These are phyloP conservation scores for Hypoxylon intermedium DNA, from an alignment of 495 filamentous ascomycete genomes.

Conservation along the genomic window DNA sequence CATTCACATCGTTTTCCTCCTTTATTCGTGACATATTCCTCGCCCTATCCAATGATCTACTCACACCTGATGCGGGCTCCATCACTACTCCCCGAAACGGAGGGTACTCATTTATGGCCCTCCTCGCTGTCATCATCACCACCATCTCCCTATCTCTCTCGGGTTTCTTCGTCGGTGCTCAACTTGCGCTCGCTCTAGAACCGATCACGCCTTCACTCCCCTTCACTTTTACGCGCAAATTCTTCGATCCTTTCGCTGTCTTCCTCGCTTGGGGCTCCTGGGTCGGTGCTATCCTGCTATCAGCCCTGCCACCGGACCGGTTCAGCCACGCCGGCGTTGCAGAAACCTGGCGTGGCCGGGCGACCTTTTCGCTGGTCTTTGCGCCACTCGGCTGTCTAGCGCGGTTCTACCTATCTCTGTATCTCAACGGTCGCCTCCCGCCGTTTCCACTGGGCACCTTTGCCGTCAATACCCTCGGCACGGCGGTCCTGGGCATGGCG, in stretches of 20 bases:
- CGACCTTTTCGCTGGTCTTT: conserved; percentile 81
- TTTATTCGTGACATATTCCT: conserved; percentile 88
- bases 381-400: conserved; percentile 80
- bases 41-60: conserved; percentile 77
- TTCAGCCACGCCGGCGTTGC: conserved; percentile 44
- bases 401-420: conserved; percentile 73
- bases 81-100: conserved; percentile 62
- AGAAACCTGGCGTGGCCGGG: conserved; percentile 74
- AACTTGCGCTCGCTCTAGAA: conserved; percentile 72
- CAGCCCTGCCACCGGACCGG: conserved; percentile 75
- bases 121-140: conserved; percentile 71
- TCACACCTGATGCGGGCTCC: conserved; percentile 32
- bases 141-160: conserved; percentile 73
- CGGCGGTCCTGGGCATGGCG: conserved; percentile 66
- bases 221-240: conserved; percentile 59
- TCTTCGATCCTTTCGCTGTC: conserved; percentile 69
- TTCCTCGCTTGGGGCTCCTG: conserved; percentile 74
- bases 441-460: conserved; percentile 92
- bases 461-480: conserved; percentile 80
- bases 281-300: conserved; percentile 78
- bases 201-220: conserved; percentile 64
- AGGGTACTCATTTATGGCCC: conserved; percentile 83
- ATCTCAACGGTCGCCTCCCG: conserved; percentile 69
- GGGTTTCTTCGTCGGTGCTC: conserved; percentile 75
- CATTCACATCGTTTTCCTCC: conserved; percentile 88